These are phyloP conservation scores for Colletotrichum higginsianum DNA, from an alignment of 2,329 filamentous ascomycete species.

Conservation along the genomic window DNA sequence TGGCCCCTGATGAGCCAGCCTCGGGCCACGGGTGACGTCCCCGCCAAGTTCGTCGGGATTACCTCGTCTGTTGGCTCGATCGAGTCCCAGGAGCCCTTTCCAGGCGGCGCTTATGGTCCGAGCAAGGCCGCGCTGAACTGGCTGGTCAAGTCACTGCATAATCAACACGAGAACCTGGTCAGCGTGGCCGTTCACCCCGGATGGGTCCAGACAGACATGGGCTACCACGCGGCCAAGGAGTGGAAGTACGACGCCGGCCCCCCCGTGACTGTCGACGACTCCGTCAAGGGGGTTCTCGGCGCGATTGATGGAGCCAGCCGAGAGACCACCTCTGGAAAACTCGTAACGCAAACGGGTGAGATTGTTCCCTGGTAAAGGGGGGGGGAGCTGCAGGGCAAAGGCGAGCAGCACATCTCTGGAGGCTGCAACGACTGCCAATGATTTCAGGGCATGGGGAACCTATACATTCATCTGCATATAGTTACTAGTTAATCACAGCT, in stretches of 20 bases:
- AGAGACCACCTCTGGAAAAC: slow-evolving; percentile 52
- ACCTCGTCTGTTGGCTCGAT: slow-evolving; percentile 55
- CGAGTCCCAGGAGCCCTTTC: slow-evolving; percentile 49
- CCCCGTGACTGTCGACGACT: slow-evolving; percentile 51
- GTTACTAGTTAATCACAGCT: too few species aligned
- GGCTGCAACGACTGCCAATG: too few species aligned
- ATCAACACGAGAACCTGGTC: slow-evolving; percentile 48
- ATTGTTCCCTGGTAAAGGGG: slow-evolving; percentile 48
- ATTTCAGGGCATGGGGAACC: too few species aligned
- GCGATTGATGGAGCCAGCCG: slow-evolving; percentile 55
- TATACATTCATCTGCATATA: too few species aligned
- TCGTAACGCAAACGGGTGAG: slow-evolving; percentile 51
- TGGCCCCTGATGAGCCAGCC: slow-evolving; percentile 54
- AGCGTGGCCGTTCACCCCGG: slow-evolving; percentile 56
- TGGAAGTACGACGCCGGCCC: slow-evolving; percentile 49
- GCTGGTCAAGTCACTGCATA: slow-evolving; percentile 49
- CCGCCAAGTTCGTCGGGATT: slow-evolving; percentile 55
- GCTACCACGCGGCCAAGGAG: slow-evolving; percentile 49
- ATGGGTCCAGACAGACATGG: slow-evolving; percentile 53
- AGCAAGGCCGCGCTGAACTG: slow-evolving; percentile 55
- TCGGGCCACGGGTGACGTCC: neutral
- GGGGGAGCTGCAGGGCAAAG: too few species aligned
- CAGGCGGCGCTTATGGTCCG: slow-evolving; percentile 53
- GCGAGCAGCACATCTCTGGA: too few species aligned
- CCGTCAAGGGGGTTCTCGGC: slow-evolving; percentile 51